Evolutionary conservation across 2,329 filamentous ascomycete species (phyloP).

Genomic region (Xylogone sp.): DNA sequence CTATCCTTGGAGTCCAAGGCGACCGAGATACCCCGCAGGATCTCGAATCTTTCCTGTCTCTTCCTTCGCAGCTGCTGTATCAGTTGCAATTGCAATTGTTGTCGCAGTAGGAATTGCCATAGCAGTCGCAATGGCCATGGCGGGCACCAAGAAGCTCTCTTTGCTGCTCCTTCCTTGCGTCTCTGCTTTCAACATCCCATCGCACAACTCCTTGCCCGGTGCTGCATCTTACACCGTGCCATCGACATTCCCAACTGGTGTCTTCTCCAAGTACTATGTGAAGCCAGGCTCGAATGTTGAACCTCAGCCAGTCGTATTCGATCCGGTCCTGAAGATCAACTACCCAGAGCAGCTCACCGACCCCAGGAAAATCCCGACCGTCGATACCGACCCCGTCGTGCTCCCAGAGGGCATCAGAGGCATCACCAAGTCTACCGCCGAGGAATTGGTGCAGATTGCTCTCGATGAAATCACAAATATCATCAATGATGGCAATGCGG

Average conservation of each 20-base stretch:
- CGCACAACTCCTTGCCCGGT: constrained; percentile 26
- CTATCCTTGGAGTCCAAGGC: too few species aligned
- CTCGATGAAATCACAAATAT: constrained; percentile 42
- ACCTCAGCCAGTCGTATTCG: constrained; percentile 49
- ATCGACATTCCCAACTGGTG: constrained; percentile 45
- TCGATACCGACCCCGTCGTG: constrained; percentile 44
- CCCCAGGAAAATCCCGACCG: constrained; percentile 45
- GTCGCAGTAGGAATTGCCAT: background rate
- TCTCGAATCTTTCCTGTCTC: background rate
- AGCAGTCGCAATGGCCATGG: background rate
- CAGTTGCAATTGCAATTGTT: background rate
- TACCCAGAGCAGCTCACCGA: constrained; percentile 52
- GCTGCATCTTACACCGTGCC: constrained; percentile 36
- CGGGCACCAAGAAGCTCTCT: background rate
- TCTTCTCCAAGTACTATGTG: constrained; percentile 46
- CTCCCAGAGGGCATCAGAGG: constrained; percentile 45
- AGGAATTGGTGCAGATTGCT: constrained; percentile 38
- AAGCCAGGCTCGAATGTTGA: constrained; percentile 40
- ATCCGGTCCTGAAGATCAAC: constrained; percentile 50
- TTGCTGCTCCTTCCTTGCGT: background rate
- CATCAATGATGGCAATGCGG: constrained; percentile 32
- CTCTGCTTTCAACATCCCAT: constrained; percentile 4
- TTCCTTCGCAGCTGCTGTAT: background rate
- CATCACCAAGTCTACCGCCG: constrained; percentile 34
- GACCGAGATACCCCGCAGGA: background rate